Evolutionary conservation across 305 asterid species (phyloP), one percentile per base, ranked within the genome.

Genomic region (Coffea humblotiana): DNA sequence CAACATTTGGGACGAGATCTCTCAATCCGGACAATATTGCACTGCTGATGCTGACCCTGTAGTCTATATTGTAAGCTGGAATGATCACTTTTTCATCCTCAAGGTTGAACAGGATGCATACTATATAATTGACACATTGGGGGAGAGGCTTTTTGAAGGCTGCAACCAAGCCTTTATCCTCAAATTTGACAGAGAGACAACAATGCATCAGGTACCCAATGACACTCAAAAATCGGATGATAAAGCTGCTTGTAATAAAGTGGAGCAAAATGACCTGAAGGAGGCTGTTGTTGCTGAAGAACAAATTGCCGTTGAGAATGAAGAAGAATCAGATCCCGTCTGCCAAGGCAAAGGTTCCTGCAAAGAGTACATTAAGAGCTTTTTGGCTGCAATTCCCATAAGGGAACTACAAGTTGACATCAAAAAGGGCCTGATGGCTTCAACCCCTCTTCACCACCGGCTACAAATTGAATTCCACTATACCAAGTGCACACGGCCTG

Each of bases 401-500:
- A 88, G 98, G 83, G 96, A 91, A 83, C 75, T 94, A 82, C 86
- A 89, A 77, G 93, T 71, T 71, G 98, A 94, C 82, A 76, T 94
- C 77, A 94, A 91, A 69, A 93, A 84, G 84, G 98, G 97, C 61
- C 74, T 88, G 76, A 84, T 90, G 89, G 85, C 87, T 11, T 85
- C 92, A 11, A 72, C 86, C 3, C 89, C 84, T 48, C 87, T 89
- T 80, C 97, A 92, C 87, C 94, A 87, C 70, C 88, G 93, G 85
- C 90, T 93, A 83, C 97, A 93, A 82, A 94, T 94, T 16, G 98
- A 94, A 70, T 91, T 92, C 85, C 98, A 94, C 58, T 92, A 86
- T 85, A 88, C 92, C 48, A 82, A 79, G 85, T 74, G 83, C 85
- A 77, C 77, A 35, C 84, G 54, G 23, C 65, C 87, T 0, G 56